Conservation (phyloP, 495 filamentous ascomycete genomes). For the Daldinia grandis region DNA sequence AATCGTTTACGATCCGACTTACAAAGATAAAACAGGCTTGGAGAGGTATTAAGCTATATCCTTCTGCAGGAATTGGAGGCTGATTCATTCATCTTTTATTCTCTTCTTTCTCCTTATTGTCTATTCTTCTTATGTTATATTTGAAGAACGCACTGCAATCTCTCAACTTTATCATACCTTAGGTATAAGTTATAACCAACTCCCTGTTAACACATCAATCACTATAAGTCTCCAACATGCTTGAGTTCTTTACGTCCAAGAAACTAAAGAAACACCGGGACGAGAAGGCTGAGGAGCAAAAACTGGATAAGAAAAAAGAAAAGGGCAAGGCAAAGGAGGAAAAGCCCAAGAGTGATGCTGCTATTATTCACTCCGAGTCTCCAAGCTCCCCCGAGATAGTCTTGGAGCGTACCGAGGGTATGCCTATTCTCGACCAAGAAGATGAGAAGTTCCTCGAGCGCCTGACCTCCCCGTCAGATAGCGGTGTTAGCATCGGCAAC, state of each 20-base stretch:
- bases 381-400: slow-evolving; percentile 16
- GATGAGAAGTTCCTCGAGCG: slow-evolving; percentile 57
- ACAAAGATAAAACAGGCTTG: slow-evolving; percentile 39
- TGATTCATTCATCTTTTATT: neutral
- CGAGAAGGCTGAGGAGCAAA: slow-evolving; percentile 49
- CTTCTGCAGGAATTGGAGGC: slow-evolving; percentile 7
- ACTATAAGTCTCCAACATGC: slow-evolving; percentile 42
- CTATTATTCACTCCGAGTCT: slow-evolving; percentile 3
- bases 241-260: slow-evolving; percentile 55
- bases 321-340: slow-evolving; percentile 28
- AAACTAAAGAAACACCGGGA: slow-evolving; percentile 56
- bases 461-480: slow-evolving; percentile 46
- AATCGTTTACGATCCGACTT: slow-evolving; percentile 27
- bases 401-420: slow-evolving; percentile 22
- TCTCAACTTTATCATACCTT: neutral
- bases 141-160: neutral
- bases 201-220: neutral
- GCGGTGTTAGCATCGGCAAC: slow-evolving; percentile 8
- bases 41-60: slow-evolving; percentile 9
- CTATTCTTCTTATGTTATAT: neutral
- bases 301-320: slow-evolving; percentile 37
- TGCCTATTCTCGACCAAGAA: slow-evolving; percentile 51
- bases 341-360: slow-evolving; percentile 21
- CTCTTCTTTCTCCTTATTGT: neutral
- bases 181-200: no score